Evolutionary conservation across 495 filamentous ascomycete species (phyloP).

Genomic region (Talaromyces thailandensis): DNA sequence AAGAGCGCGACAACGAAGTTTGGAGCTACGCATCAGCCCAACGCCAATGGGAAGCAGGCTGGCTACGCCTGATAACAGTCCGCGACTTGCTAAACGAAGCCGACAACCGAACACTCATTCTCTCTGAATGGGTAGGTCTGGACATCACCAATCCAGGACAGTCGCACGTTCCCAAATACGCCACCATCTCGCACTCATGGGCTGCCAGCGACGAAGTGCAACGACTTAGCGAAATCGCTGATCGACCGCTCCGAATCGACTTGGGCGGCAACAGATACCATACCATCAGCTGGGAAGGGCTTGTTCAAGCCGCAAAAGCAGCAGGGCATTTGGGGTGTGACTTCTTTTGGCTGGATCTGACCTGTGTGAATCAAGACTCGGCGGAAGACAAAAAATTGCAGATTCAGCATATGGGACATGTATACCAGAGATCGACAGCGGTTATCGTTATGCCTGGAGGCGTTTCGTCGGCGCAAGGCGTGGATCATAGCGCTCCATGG

Average conservation of each 20-base stretch:
- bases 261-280: not conserved
- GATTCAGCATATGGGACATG: constrained; percentile 4
- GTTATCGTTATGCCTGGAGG: constrained; percentile 2
- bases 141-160: not conserved
- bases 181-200: constrained; percentile 4
- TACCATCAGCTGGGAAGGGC: not conserved
- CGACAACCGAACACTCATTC: not conserved
- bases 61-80: constrained; percentile 3
- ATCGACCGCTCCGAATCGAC: not conserved
- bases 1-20: not conserved
- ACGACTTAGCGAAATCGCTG: not conserved
- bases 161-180: constrained; percentile 1
- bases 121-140: constrained; percentile 1
- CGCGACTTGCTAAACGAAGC: not conserved
- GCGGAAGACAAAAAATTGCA: constrained; percentile 1
- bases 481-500: not conserved
- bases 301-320: constrained; percentile 2
- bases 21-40: constrained; percentile 2
- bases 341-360: constrained; percentile 1
- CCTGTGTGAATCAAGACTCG: not conserved
- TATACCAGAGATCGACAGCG: not conserved
- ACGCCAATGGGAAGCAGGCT: not conserved
- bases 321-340: not conserved
- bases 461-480: not conserved
- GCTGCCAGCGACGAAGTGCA: not conserved